These are phyloP conservation scores for Saccharomycopsis hybrid DNA, from an alignment of 1,139 yeast species.

Conservation along the genomic window DNA sequence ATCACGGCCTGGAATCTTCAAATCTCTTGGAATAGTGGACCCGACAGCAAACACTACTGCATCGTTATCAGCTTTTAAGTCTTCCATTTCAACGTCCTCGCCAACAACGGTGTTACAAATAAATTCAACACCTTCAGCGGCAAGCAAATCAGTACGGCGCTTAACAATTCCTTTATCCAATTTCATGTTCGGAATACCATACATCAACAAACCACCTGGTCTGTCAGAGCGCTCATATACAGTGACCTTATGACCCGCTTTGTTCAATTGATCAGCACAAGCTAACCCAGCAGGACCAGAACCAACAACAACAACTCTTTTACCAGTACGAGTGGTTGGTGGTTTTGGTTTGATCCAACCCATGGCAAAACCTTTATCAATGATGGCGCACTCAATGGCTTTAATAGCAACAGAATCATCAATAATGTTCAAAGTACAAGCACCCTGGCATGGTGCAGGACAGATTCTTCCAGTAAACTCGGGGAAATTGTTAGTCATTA, in stretches of 20 bases:
- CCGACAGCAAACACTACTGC: conserved; percentile 95
- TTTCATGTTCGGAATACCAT: conserved; percentile 99
- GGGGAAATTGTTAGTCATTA: conserved; percentile 97
- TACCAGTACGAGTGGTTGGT: conserved; percentile 77
- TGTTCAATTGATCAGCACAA: conserved; percentile 92
- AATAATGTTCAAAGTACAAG: conserved; percentile 91
- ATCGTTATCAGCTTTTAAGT: conserved; percentile 57
- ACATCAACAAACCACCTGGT: conserved; percentile 96
- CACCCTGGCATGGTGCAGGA: conserved; percentile 99
- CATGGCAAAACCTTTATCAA: conserved; percentile 92
- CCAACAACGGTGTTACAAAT: conserved; percentile 76
- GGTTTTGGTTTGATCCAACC: conserved; percentile 92
- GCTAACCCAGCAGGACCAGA: conserved; percentile 98
- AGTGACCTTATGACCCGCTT: conserved; percentile 88
- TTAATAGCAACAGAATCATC: conserved; percentile 96
- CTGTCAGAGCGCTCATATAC: conserved; percentile 93
- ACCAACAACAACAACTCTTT: conserved; percentile 79
- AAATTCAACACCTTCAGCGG: conserved; percentile 84
- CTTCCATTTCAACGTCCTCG: conserved; percentile 67
- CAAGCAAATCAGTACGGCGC: conserved; percentile 86
- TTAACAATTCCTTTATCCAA: conserved; percentile 88
- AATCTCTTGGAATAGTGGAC: conserved; percentile 92
- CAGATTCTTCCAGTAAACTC: conserved; percentile 98
- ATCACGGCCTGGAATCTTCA: conserved; percentile 90
- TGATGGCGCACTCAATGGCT: conserved; percentile 92